Percentiles rank a stretch among this genome's conserved stretches.
Evolutionary conservation across 768 basidiomycete genomes (phyloP).

Genomic region (Pleurotus platypus): DNA sequence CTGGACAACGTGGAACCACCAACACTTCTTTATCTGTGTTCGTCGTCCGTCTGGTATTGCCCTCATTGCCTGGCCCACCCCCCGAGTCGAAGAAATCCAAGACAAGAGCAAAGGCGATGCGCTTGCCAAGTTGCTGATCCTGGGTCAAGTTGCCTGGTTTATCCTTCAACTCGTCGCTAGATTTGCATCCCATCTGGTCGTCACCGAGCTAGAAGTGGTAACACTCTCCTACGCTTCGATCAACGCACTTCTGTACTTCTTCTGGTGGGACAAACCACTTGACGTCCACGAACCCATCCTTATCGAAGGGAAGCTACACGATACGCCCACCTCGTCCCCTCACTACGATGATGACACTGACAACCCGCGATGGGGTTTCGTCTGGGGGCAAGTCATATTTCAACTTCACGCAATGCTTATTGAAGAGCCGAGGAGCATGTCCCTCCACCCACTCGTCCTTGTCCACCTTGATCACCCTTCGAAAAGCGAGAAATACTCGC

Average conservation of each 20-base stretch:
- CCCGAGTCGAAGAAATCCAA: constrained; percentile 18
- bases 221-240: constrained; percentile 23
- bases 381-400: background rate
- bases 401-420: background rate
- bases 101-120: constrained; percentile 24
- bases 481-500: background rate
- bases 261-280: constrained; percentile 34
- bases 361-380: background rate
- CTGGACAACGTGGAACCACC: background rate
- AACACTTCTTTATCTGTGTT: background rate
- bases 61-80: constrained; percentile 5
- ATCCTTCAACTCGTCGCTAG: constrained; percentile 23
- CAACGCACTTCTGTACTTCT: constrained; percentile 22
- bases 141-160: constrained; percentile 28
- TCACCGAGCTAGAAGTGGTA: constrained; percentile 27
- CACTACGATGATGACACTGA: too few relatives aligned
- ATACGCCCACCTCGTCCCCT: too few relatives aligned
- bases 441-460: background rate
- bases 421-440: constrained; percentile 1
- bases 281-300: constrained; percentile 16
- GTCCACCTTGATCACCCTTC: background rate
- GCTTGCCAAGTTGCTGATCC: constrained; percentile 18
- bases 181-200: constrained; percentile 11
- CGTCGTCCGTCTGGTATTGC: background rate
- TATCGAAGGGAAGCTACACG: background rate